Evolutionary conservation across 345 rosid species (phyloP).

Genomic region (Odontarrhena argentea): DNA sequence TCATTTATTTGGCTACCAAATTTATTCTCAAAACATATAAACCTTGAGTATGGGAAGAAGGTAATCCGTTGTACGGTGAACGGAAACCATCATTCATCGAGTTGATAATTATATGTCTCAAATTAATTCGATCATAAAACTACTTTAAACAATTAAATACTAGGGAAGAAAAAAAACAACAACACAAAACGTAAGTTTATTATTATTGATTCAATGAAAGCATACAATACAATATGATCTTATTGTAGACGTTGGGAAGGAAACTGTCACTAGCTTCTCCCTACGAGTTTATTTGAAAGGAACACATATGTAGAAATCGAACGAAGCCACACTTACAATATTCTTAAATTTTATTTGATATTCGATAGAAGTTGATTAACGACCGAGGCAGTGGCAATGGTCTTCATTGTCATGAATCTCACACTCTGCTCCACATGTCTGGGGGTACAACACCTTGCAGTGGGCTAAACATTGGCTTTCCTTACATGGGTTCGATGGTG

Average conservation of each 20-base stretch:
- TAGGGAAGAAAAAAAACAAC: neutral
- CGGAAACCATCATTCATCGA: too few relatives aligned
- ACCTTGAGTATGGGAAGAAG: too few relatives aligned
- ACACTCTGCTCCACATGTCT: slow-evolving; percentile 34
- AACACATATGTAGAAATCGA: neutral
- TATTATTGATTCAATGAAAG: neutral
- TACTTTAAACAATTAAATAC: too few relatives aligned
- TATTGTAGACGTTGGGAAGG: slow-evolving; percentile 4
- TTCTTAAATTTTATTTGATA: neutral
- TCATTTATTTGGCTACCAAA: too few relatives aligned
- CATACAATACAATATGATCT: slow-evolving; percentile 12
- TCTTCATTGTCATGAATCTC: slow-evolving; percentile 23
- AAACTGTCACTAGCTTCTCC: slow-evolving; percentile 23
- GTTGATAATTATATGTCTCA: too few relatives aligned
- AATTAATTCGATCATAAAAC: too few relatives aligned
- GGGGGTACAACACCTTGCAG: slow-evolving; percentile 23
- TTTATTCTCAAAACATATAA: too few relatives aligned
- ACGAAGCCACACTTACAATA: too few relatives aligned
- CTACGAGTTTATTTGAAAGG: neutral
- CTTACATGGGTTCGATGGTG: slow-evolving; percentile 14
- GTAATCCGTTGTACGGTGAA: too few relatives aligned
- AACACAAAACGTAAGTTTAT: slow-evolving; percentile 6
- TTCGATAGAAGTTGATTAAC: neutral
- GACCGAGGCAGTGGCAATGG: slow-evolving; percentile 29
- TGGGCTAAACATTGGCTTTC: slow-evolving; percentile 18